A percentile compares a stretch with the other conserved stretches of the same genome.
These are phyloP conservation scores for Taphrina flavorubra DNA, from an alignment of 1,139 yeast genomes.

Conservation along the genomic window DNA sequence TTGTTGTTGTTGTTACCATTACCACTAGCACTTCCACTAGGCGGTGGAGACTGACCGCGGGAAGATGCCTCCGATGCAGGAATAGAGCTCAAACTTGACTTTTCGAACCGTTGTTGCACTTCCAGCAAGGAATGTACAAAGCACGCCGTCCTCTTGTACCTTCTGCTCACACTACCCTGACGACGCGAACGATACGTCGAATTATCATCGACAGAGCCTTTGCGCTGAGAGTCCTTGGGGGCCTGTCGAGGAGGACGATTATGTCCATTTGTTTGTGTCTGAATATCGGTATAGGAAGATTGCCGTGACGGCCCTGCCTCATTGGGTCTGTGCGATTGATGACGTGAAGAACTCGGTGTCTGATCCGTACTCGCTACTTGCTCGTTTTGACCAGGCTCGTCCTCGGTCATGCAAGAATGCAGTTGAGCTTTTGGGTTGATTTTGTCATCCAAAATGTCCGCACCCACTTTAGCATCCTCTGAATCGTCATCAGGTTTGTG, in stretches of 20 bases:
- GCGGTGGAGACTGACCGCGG: constrained; percentile 14
- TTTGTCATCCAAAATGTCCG: constrained; percentile 17
- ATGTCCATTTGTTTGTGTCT: constrained; percentile 7
- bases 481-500: constrained; percentile 1
- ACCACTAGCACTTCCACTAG: no score
- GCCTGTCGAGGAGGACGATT: constrained; percentile 10
- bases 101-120: constrained; percentile 24
- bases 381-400: not conserved
- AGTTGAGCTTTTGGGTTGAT: constrained; percentile 14
- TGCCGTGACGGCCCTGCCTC: not conserved
- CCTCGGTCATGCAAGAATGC: constrained; percentile 12
- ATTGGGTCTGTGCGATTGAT: not conserved
- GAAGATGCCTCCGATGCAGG: constrained; percentile 23
- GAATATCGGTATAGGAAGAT: constrained; percentile 9
- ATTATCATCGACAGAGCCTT: constrained; percentile 9
- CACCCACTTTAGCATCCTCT: constrained; percentile 6
- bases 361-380: not conserved
- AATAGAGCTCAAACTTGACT: constrained; percentile 17
- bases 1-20: no score
- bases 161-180: constrained; percentile 34
- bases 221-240: constrained; percentile 20
- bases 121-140: constrained; percentile 38
- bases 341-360: not conserved
- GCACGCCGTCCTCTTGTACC: constrained; percentile 39
- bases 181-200: constrained; percentile 10